Base-by-base conservation (phyloP, 768 basidiomycete species). In the Collybia sordida region DNA sequence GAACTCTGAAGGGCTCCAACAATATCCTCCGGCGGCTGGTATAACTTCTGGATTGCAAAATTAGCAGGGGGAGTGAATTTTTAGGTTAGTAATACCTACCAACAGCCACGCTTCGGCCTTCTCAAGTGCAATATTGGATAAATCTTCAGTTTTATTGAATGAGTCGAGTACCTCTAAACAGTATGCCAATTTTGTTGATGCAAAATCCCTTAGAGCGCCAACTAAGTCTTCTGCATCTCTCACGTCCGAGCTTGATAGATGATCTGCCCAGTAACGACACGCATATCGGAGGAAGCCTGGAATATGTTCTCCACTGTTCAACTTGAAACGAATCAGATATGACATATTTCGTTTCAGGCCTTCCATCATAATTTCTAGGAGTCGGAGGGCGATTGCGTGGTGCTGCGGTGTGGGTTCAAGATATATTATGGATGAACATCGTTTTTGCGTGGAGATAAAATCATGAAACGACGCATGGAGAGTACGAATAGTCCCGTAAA, bases 391-490 rank as follows among this genome's bases (percentile, higher is more conserved):
- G 6, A 56, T 43, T 18, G 44, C 39, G 42, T 24, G 51, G 42
- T 56, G 55, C 12, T 56, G 55, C 15, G 51, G 51, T 7, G 55
- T 38, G 17, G 55, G 55, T 34, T 56, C 55, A 23, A 56, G 38
- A 22, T 56, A 56, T 48, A 56, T 56, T n/a, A 19, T 44, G 17
- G 55, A 41, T 11, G 52, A 45, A 25, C 55, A 56, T 12, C 55
- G 39, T 17, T 42, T 21, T 38, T 42, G 25, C 15, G 50, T 45
- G 3, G 55, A 45, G 4, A 56, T 52, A 25, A 56, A 56, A 43
- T 56, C 55, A n/a, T 47, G 55, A 35, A 56, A 56, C 8, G 55
- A 56, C 5, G 55, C 51, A 22, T 56, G 55, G 18, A 56, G 51
- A 12, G 51, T 42, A 18, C 48, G 55, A 18, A 56, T 56, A 22